phyloP scores from a whole-genome alignment of 805 yeast genomes.

The Metschnikowia lachancei region DNA sequence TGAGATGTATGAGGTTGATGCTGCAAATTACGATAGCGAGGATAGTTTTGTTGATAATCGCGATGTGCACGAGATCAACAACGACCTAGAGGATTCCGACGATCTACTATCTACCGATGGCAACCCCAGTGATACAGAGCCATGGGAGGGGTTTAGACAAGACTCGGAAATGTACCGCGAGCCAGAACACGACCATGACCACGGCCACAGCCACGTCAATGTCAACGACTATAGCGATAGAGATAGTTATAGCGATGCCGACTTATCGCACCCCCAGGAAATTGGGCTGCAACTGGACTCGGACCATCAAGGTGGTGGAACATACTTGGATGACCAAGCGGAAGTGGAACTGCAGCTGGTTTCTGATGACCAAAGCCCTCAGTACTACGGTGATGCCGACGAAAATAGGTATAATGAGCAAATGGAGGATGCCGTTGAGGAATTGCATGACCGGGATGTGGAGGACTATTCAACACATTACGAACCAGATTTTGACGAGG shows the following conservation, averaged over 20 bases:
- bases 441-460: conserved; percentile 14
- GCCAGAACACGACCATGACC: not conserved
- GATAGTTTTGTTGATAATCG: conserved; percentile 22
- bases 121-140: conserved; percentile 7
- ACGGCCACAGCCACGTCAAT: not conserved
- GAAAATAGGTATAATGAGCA: not conserved
- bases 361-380: not conserved
- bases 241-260: too few relatives aligned
- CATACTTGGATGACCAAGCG: not conserved
- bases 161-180: conserved; percentile 8
- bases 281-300: too few relatives aligned
- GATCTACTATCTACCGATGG: conserved; percentile 17
- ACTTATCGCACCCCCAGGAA: too few relatives aligned
- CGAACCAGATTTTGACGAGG: conserved; percentile 11
- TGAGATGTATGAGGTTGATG: conserved; percentile 16
- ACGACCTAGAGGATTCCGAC: conserved; percentile 19
- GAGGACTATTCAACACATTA: conserved; percentile 5
- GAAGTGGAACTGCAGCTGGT: not conserved
- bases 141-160: conserved; percentile 13
- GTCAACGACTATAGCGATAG: too few relatives aligned
- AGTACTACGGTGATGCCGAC: not conserved
- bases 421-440: conserved; percentile 11
- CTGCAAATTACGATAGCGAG: conserved; percentile 18
- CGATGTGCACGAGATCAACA: conserved; percentile 23
- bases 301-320: not conserved